These are phyloP conservation scores for Lactarius hengduanensis DNA, from an alignment of 768 basidiomycete species.

Conservation along the genomic window DNA sequence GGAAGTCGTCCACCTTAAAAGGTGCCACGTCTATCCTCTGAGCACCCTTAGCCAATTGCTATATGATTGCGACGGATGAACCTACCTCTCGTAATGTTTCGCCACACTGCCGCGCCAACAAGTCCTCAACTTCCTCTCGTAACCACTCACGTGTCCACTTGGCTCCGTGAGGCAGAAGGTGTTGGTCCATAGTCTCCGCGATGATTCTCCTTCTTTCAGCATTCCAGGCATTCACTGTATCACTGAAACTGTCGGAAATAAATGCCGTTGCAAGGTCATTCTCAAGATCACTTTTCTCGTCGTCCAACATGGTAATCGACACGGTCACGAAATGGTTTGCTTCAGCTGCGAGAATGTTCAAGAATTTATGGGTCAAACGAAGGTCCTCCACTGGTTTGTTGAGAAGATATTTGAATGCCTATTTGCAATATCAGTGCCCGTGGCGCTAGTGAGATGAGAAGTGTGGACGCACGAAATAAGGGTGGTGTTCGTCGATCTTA, in stretches of 20 bases:
- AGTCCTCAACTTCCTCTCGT: conserved; percentile 87
- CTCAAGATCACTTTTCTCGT: conserved; percentile 65
- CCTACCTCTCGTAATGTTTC: conserved; percentile 67
- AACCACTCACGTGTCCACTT: conserved; percentile 90
- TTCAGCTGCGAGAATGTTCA: conserved; percentile 90
- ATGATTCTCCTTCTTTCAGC: conserved; percentile 76
- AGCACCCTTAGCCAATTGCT: conserved; percentile 10
- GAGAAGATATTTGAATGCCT: conserved; percentile 95
- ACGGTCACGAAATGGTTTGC: conserved; percentile 83
- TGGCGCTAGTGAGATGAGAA: background rate
- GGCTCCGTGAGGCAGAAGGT: conserved; percentile 79
- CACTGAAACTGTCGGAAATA: conserved; percentile 79
- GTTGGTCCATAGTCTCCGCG: conserved; percentile 72
- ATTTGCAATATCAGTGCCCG: conserved; percentile 18
- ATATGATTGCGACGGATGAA: conserved; percentile 21
- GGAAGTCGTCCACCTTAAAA: conserved; percentile 59
- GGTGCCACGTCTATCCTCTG: conserved; percentile 86
- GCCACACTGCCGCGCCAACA: conserved; percentile 65
- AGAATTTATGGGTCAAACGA: conserved; percentile 72
- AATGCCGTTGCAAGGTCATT: conserved; percentile 78
- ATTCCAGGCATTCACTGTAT: conserved; percentile 90
- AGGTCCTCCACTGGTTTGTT: conserved; percentile 74
- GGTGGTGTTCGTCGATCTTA: conserved; percentile 74
- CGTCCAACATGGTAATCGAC: conserved; percentile 61
- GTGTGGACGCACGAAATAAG: conserved; percentile 57